These are phyloP conservation scores for Spizellomyces punctatus DNA, from an alignment of 192 early-diverging fungal species.

Conservation along the genomic window DNA sequence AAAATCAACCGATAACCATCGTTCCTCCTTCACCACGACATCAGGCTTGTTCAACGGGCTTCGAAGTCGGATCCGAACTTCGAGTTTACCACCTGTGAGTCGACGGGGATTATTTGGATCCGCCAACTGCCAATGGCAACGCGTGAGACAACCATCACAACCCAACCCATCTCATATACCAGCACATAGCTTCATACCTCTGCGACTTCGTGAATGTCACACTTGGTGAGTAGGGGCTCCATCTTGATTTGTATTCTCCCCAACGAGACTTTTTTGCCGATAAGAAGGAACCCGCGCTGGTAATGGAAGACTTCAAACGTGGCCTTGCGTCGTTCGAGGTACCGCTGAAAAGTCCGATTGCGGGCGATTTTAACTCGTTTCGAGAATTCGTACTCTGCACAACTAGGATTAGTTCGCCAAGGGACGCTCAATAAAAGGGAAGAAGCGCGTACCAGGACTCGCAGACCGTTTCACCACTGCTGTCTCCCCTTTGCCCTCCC, in stretches of 20 bases:
- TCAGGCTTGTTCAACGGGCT: slow-evolving; percentile 62
- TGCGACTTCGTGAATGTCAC: slow-evolving; percentile 66
- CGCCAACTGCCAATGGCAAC: slow-evolving; percentile 49
- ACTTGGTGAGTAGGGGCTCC: slow-evolving; percentile 59
- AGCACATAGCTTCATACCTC: slow-evolving; percentile 47
- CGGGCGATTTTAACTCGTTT: slow-evolving; percentile 64
- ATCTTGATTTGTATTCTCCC: slow-evolving; percentile 64
- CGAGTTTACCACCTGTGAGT: slow-evolving; percentile 67
- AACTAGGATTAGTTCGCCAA: not conserved
- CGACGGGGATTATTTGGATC: slow-evolving; percentile 61
- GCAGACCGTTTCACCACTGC: slow-evolving; percentile 42
- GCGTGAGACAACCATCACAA: not conserved
- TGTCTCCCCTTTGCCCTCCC: slow-evolving; percentile 69
- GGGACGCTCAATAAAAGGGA: no score
- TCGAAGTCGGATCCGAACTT: slow-evolving; percentile 65
- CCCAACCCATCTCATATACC: not conserved
- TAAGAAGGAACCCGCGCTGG: slow-evolving; percentile 56
- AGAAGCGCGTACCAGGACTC: slow-evolving; percentile 52
- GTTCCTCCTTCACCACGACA: slow-evolving; percentile 39
- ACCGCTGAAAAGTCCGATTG: slow-evolving; percentile 60
- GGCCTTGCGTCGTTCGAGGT: slow-evolving; percentile 69
- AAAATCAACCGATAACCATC: slow-evolving; percentile 24
- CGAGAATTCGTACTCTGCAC: slow-evolving; percentile 55
- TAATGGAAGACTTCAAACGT: slow-evolving; percentile 72
- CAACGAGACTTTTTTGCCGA: slow-evolving; percentile 43